Evolutionary conservation across 768 basidiomycete genomes (phyloP).

Genomic region (Candolleomyces efflorescens): DNA sequence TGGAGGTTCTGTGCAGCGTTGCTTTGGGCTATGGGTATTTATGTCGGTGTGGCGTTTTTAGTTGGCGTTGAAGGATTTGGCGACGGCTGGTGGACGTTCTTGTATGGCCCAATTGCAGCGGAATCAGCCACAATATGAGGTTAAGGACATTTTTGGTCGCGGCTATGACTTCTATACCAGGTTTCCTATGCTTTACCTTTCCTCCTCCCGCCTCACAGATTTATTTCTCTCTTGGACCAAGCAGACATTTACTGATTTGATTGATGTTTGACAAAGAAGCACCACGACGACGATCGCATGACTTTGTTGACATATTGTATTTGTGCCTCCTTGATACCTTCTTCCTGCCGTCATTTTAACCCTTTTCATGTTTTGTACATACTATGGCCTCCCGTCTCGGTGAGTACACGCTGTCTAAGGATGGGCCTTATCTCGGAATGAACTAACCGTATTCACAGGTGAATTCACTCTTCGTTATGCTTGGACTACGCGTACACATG

Average conservation of each 20-base stretch:
- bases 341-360: not conserved
- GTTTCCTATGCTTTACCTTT: no score
- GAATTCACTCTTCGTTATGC: not conserved
- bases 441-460: not conserved
- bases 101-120: not conserved
- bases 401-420: no score
- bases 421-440: no score
- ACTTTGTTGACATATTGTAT: not conserved
- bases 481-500: not conserved
- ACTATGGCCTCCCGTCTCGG: no score
- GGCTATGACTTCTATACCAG: no score
- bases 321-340: not conserved
- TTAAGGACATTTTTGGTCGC: not conserved
- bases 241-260: not conserved
- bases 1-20: conserved; percentile 32
- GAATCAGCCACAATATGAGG: not conserved
- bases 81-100: conserved; percentile 13
- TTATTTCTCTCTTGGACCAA: no score
- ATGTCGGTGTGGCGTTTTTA: conserved; percentile 21
- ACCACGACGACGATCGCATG: no score
- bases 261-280: not conserved
- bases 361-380: no score
- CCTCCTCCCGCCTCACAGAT: no score
- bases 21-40: conserved; percentile 25
- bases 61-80: conserved; percentile 23